Conservation (phyloP, 2,329 filamentous ascomycete genomes). For the Hortaea sp. region DNA sequence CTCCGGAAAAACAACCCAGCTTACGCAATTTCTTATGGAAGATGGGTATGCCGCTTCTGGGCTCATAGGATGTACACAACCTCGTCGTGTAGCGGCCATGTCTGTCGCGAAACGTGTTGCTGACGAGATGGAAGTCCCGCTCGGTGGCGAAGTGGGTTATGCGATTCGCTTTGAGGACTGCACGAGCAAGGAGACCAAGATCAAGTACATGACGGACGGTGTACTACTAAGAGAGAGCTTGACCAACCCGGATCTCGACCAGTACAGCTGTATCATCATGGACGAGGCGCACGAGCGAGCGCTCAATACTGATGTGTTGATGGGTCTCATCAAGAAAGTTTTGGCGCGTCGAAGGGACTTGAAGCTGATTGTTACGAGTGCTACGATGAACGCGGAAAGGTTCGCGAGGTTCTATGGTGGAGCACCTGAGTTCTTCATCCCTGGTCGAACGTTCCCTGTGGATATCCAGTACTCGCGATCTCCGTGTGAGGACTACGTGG, state of each 20-base stretch:
- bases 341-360: conserved; percentile 78
- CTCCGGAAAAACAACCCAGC: conserved; percentile 92
- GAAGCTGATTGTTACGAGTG: conserved; percentile 94
- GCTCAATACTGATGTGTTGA: conserved; percentile 90
- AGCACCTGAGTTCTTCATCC: conserved; percentile 92
- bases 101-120: conserved; percentile 96
- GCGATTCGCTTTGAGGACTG: conserved; percentile 98
- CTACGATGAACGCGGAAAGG: conserved; percentile 94
- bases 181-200: conserved; percentile 86
- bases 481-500: conserved; percentile 94
- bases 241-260: conserved; percentile 83
- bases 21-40: conserved; percentile 92
- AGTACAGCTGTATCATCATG: conserved; percentile 98
- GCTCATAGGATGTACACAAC: conserved; percentile 94
- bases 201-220: conserved; percentile 99
- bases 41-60: conserved; percentile 83
- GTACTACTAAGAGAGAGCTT: conserved; percentile 87
- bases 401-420: conserved; percentile 92
- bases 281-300: conserved; percentile 97
- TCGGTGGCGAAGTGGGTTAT: conserved; percentile 85
- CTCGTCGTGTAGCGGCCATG: conserved; percentile 94
- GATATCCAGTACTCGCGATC: conserved; percentile 93
- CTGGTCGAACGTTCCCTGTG: conserved; percentile 90
- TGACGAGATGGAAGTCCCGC: conserved; percentile 92
- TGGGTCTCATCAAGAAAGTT: conserved; percentile 97